A percentile compares a stretch with the other conserved stretches of the same genome.
Conservation (phyloP, 2,329 filamentous ascomycete species). For the Cadophora gregata region DNA sequence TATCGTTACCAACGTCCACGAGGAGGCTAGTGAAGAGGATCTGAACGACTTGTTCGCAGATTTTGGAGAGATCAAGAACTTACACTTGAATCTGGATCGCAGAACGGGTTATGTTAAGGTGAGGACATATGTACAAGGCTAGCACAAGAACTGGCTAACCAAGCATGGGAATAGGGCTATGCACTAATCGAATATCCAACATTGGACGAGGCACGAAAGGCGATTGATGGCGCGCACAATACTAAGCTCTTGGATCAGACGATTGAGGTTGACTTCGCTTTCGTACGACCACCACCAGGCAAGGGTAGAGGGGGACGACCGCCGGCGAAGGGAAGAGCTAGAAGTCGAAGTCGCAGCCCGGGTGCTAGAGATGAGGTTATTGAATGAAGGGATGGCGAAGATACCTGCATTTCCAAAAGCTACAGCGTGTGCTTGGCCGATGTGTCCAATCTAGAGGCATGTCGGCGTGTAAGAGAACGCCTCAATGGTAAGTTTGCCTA, state of each 20-base stretch:
- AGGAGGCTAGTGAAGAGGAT: conserved; percentile 85
- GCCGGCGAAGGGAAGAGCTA: conserved; percentile 43
- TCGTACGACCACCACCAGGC: conserved; percentile 77
- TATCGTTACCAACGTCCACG: conserved; percentile 85
- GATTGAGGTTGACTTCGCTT: conserved; percentile 82
- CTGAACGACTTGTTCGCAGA: conserved; percentile 83
- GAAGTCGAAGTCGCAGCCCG: conserved; percentile 45
- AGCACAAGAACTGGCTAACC: conserved; percentile 11
- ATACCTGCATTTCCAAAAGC: conserved; percentile 11
- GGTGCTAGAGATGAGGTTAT: conserved; percentile 38
- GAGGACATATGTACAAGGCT: conserved; percentile 33
- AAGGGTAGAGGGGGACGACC: conserved; percentile 51
- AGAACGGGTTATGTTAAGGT: conserved; percentile 89
- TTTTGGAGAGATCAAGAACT: conserved; percentile 85
- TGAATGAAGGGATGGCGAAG: conserved; percentile 26
- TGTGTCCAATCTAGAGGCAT: conserved; percentile 34
- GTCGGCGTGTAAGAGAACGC: conserved; percentile 36
- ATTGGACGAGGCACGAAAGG: conserved; percentile 78
- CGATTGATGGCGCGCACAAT: conserved; percentile 79
- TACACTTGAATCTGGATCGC: conserved; percentile 83
- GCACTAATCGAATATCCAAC: conserved; percentile 85
- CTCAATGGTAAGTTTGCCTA: conserved; percentile 46
- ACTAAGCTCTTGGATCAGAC: conserved; percentile 83
- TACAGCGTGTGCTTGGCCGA: conserved; percentile 31
- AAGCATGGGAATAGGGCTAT: conserved; percentile 66